Conservation (phyloP, 2,329 filamentous ascomycete species). For the Sporothrix phasma region DNA sequence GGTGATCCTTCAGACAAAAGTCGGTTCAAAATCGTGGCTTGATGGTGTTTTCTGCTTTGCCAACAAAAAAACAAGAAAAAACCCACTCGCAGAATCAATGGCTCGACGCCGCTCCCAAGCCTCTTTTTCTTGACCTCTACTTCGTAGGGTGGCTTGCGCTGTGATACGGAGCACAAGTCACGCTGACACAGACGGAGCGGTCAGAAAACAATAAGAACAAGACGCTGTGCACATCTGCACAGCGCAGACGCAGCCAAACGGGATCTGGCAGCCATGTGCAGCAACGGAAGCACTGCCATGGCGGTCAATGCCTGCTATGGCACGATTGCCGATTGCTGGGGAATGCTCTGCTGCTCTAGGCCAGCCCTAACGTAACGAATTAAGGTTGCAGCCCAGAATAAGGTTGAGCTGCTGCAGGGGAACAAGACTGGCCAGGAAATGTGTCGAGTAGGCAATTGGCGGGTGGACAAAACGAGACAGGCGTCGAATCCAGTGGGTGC, state of each 20-base stretch:
- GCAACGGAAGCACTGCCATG: not conserved
- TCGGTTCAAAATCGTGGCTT: too few species aligned
- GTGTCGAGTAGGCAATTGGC: not conserved
- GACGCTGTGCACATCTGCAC: too few species aligned
- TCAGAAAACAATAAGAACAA: too few species aligned
- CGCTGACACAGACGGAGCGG: too few species aligned
- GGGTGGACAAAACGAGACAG: not conserved
- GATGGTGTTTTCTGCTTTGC: not conserved
- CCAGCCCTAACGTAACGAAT: not conserved
- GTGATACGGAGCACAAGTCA: too few species aligned
- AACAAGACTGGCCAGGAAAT: not conserved
- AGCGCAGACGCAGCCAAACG: not conserved
- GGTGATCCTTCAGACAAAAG: too few species aligned
- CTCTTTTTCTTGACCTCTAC: not conserved
- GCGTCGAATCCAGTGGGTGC: not conserved
- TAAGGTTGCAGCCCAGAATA: not conserved
- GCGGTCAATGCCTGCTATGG: not conserved
- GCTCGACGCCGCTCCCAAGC: not conserved
- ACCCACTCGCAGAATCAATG: not conserved
- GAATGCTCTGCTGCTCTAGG: not conserved
- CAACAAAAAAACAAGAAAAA: too few species aligned
- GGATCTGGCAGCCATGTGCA: not conserved
- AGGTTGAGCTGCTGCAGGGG: conserved; percentile 6
- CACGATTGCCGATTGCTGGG: not conserved
- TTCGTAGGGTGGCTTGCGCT: too few species aligned